phyloP scores from a whole-genome alignment of 352 stramenopile genomes.

The Aphanomyces invadans region DNA sequence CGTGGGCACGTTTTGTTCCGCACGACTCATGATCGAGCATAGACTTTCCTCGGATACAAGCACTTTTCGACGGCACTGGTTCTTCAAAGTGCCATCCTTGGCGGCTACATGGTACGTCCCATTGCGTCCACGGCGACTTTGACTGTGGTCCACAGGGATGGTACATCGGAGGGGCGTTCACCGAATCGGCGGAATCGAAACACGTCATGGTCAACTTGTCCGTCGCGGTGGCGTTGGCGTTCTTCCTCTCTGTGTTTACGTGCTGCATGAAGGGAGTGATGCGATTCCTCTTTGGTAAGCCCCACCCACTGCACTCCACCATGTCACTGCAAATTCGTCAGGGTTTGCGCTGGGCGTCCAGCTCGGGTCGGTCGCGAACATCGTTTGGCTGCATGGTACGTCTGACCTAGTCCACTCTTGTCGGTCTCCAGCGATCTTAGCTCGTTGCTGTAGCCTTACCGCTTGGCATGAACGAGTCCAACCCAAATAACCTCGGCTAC shows the following conservation, averaged over 20 bases:
- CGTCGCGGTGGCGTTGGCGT: background rate
- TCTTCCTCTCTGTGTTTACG: constrained; percentile 11
- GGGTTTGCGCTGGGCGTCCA: constrained; percentile 18
- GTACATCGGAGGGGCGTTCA: constrained; percentile 4
- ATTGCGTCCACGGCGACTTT: background rate
- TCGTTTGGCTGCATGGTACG: constrained; percentile 20
- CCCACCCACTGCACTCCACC: background rate
- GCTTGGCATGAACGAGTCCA: background rate
- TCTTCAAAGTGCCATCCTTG: constrained; percentile 20
- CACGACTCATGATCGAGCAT: too few species aligned
- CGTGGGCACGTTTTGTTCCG: too few species aligned
- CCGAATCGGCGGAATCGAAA: background rate
- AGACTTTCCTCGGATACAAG: constrained; percentile 25
- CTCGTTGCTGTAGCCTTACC: background rate
- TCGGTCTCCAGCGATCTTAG: too few species aligned
- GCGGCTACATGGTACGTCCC: constrained; percentile 14
- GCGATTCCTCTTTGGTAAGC: constrained; percentile 23
- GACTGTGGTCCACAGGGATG: background rate
- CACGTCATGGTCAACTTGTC: background rate
- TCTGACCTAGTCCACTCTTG: too few species aligned
- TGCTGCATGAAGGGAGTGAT: constrained; percentile 3
- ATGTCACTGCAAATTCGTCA: background rate
- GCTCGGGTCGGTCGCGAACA: constrained; percentile 17
- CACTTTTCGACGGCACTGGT: constrained; percentile 22
- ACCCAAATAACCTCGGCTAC: constrained; percentile 16